Evolutionary conservation across 192 early-diverging fungal genomes (phyloP).

Genomic region (Podila minutissima): DNA sequence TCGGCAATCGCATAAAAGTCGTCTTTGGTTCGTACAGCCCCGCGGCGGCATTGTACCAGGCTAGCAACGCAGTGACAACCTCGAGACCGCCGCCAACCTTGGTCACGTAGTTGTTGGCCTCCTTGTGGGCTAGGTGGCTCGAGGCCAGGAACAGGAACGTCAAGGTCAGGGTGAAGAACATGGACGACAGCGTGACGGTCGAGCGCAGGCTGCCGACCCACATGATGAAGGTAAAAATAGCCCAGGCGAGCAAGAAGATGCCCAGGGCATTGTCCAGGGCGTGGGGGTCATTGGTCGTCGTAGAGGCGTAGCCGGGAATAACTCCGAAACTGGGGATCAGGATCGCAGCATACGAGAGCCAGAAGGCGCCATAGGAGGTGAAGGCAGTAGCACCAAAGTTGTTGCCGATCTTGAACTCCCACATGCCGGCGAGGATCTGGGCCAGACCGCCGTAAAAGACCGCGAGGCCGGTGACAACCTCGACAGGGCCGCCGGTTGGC

Average conservation of each 20-base stretch:
- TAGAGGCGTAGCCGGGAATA: slow-evolving; percentile 36
- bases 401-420: slow-evolving; percentile 82
- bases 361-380: slow-evolving; percentile 69
- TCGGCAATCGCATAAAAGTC: slow-evolving; percentile 67
- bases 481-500: slow-evolving; percentile 57
- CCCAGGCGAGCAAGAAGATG: slow-evolving; percentile 74
- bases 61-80: slow-evolving; percentile 75
- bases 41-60: slow-evolving; percentile 78
- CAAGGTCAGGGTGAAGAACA: slow-evolving; percentile 74
- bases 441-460: slow-evolving; percentile 81
- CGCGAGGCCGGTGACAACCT: slow-evolving; percentile 71
- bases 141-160: slow-evolving; percentile 77
- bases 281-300: slow-evolving; percentile 9
- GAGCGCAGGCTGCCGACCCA: slow-evolving; percentile 72
- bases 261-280: slow-evolving; percentile 58
- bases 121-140: slow-evolving; percentile 61
- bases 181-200: slow-evolving; percentile 65
- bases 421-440: slow-evolving; percentile 85
- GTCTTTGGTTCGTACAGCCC: slow-evolving; percentile 65
- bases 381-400: slow-evolving; percentile 88
- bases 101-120: slow-evolving; percentile 55
- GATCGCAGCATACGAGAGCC: slow-evolving; percentile 69
- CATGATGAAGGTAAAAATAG: slow-evolving; percentile 76
- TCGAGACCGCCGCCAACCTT: slow-evolving; percentile 75
- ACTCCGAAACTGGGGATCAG: slow-evolving; percentile 66